phyloP scores from a whole-genome alignment of 768 basidiomycete genomes.

The Nidula microcarpa region DNA sequence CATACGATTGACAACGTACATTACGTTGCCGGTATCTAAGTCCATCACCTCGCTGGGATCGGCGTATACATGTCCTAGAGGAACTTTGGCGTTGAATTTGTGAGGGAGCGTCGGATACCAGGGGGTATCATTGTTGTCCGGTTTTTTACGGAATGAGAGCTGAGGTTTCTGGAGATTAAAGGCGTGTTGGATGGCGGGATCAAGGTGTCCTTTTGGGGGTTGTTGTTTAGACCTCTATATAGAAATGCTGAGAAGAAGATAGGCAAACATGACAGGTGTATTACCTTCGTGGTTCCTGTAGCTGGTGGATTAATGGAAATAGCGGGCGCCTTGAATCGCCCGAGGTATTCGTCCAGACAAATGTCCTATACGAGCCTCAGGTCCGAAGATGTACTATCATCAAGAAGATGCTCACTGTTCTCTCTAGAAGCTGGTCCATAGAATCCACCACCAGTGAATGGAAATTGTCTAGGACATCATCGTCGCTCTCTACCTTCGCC shows the following conservation, averaged over 20 bases:
- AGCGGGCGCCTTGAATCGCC: slow-evolving; percentile 63
- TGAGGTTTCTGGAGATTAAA: slow-evolving; percentile 82
- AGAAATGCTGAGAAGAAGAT: too few species aligned
- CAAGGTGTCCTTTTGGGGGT: slow-evolving; percentile 38
- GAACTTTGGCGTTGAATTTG: slow-evolving; percentile 84
- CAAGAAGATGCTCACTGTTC: slow-evolving; percentile 51
- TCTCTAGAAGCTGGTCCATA: slow-evolving; percentile 83
- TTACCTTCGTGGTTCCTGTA: slow-evolving; percentile 1
- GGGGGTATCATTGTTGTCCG: slow-evolving; percentile 55
- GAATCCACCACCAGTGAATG: slow-evolving; percentile 74
- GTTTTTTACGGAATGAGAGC: slow-evolving; percentile 55
- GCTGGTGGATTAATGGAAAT: slow-evolving; percentile 50
- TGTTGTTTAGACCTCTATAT: too few species aligned
- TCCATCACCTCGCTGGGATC: slow-evolving; percentile 16
- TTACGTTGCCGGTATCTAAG: slow-evolving; percentile 13
- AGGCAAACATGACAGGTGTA: too few species aligned
- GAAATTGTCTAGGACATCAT: slow-evolving; percentile 85
- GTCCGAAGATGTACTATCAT: not conserved
- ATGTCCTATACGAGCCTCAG: slow-evolving; percentile 53
- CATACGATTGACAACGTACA: slow-evolving; percentile 19
- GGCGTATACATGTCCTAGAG: slow-evolving; percentile 61
- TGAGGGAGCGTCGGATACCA: slow-evolving; percentile 71
- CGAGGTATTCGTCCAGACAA: slow-evolving; percentile 74
- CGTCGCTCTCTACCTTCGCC: slow-evolving; percentile 55
- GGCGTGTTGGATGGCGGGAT: slow-evolving; percentile 70